Evolutionary conservation across 202 grass and related monocot genomes (phyloP).

Genomic region (Digitaria exilis): DNA sequence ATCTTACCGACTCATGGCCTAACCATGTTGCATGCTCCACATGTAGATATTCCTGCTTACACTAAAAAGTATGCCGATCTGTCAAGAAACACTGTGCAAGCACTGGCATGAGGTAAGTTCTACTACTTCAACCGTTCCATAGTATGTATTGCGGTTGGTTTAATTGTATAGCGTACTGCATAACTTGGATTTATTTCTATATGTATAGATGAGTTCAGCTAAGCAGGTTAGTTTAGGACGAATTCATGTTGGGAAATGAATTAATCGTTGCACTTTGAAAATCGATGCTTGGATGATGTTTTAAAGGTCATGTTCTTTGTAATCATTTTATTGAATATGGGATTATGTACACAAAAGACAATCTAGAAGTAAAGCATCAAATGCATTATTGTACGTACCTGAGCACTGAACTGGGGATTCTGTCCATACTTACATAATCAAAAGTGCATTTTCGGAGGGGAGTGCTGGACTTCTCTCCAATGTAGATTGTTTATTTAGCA

Average conservation of each 20-base stretch:
- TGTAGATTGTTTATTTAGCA: neutral
- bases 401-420: neutral
- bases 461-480: neutral
- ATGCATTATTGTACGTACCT: neutral
- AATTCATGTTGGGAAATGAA: neutral
- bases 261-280: neutral
- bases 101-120: no score
- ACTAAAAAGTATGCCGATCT: no score
- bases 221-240: neutral
- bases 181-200: neutral
- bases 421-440: neutral
- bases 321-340: neutral
- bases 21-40: no score
- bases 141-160: neutral
- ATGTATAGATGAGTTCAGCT: neutral
- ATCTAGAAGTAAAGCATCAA: neutral
- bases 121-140: no score
- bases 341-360: neutral
- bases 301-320: neutral
- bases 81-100: no score
- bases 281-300: neutral
- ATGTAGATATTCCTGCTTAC: no score
- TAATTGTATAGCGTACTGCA: neutral
- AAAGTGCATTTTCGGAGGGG: neutral
- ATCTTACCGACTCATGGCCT: no score